phyloP scores from a whole-genome alignment of 1,284 basidiomycete genomes.

The Marasmius tenuissimus region DNA sequence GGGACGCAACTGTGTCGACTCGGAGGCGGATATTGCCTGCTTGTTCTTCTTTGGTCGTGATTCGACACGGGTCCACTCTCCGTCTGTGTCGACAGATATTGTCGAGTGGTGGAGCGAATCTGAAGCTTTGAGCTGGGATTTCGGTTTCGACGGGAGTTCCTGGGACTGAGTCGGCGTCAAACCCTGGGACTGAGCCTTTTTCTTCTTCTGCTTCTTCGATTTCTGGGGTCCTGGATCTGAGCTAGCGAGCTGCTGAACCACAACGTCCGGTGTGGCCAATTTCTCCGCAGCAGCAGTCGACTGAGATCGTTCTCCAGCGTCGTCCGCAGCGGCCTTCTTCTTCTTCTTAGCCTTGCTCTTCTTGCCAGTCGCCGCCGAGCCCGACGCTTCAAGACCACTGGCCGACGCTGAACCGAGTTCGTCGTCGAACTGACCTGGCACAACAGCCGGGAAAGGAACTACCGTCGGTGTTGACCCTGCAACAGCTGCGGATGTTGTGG shows the following conservation, averaged over 20 bases:
- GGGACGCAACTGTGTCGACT: constrained; percentile 8
- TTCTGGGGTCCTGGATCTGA: constrained; percentile 5
- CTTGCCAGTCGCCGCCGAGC: constrained; percentile 5
- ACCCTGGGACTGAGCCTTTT: constrained; percentile 27
- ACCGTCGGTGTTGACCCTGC: not conserved
- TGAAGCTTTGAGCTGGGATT: constrained; percentile 5
- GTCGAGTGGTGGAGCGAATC: constrained; percentile 16
- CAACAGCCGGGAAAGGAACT: constrained; percentile 10
- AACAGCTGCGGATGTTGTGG: not conserved
- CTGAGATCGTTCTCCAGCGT: constrained; percentile 15
- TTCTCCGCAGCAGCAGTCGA: constrained; percentile 16
- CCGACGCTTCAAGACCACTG: not conserved
- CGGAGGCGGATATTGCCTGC: not conserved
- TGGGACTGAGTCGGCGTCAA: not conserved
- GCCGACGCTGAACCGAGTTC: constrained; percentile 13
- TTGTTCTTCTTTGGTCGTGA: constrained; percentile 17
- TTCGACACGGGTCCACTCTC: constrained; percentile 53
- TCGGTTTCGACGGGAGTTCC: not conserved
- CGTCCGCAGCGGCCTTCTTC: not conserved
- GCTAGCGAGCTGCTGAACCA: not conserved
- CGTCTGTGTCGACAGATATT: constrained; percentile 35
- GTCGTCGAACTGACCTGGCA: constrained; percentile 14
- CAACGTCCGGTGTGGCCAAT: constrained; percentile 7
- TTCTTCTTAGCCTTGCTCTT: constrained; percentile 11
- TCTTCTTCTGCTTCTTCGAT: constrained; percentile 45